A percentile compares a stretch with the other conserved stretches of the same genome.
phyloP scores from a whole-genome alignment of 2,329 filamentous ascomycete genomes.

The Chrysosphaeria jannelii region DNA sequence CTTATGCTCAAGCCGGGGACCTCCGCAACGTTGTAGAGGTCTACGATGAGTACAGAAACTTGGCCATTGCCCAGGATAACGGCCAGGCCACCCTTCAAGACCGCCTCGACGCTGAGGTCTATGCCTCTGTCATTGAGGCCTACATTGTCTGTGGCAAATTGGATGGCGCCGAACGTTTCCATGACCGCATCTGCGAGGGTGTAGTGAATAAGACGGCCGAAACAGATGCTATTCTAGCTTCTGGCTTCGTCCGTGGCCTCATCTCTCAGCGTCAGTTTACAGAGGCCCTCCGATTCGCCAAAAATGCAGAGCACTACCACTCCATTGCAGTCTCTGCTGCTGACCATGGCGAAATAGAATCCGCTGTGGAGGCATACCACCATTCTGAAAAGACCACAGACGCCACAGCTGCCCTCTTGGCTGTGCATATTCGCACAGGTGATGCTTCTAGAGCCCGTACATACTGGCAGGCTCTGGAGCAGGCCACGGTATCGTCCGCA shows the following conservation, averaged over 20 bases:
- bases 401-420: conserved; percentile 31
- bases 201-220: conserved; percentile 28
- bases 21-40: conserved; percentile 70
- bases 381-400: conserved; percentile 12
- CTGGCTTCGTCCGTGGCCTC: conserved; percentile 54
- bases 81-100: conserved; percentile 37
- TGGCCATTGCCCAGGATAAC: conserved; percentile 61
- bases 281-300: too few relatives aligned
- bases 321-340: conserved; percentile 55
- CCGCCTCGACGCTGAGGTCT: conserved; percentile 57
- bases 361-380: conserved; percentile 36
- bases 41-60: conserved; percentile 76
- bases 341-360: conserved; percentile 39
- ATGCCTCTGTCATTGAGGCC: conserved; percentile 71
- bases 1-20: conserved; percentile 58
- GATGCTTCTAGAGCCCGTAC: conserved; percentile 47
- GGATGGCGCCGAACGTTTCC: conserved; percentile 60
- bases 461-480: conserved; percentile 51
- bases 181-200: conserved; percentile 41
- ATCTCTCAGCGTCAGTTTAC: conserved; percentile 27
- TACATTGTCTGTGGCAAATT: conserved; percentile 59
- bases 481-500: conserved; percentile 25
- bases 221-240: conserved; percentile 37
- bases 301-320: too few relatives aligned
- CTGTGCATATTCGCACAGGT: conserved; percentile 58